Conservation (phyloP, 1,139 yeast species). For the Hemisphaericaspora xylofermentans region DNA sequence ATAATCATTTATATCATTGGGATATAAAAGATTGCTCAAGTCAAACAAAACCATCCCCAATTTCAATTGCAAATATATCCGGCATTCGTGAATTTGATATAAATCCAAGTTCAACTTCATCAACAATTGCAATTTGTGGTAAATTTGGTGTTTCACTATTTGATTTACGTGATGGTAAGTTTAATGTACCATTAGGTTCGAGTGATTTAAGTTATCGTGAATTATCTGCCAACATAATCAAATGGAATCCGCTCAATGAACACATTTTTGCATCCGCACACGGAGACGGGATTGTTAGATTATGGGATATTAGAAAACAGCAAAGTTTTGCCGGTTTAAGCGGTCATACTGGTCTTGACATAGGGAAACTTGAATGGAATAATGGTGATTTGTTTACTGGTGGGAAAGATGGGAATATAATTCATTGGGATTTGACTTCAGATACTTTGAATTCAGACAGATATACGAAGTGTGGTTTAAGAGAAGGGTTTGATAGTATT, state of each 20-base stretch:
- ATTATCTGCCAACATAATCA: constrained; percentile 40
- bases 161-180: constrained; percentile 55
- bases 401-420: constrained; percentile 67
- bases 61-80: constrained; percentile 49
- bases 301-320: constrained; percentile 75
- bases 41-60: constrained; percentile 44
- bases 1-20: constrained; percentile 70
- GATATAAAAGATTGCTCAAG: constrained; percentile 56
- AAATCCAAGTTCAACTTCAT: constrained; percentile 30
- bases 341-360: constrained; percentile 51
- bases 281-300: constrained; percentile 54
- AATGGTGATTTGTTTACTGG: constrained; percentile 61
- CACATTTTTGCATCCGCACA: constrained; percentile 68
- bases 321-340: constrained; percentile 52
- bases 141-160: constrained; percentile 67
- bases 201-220: constrained; percentile 1
- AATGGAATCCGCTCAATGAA: constrained; percentile 64
- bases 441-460: constrained; percentile 20
- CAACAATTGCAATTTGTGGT: constrained; percentile 59
- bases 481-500: constrained; percentile 48
- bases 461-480: constrained; percentile 41
- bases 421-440: constrained; percentile 66
- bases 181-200: constrained; percentile 29
- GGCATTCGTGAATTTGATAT: constrained; percentile 57
- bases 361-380: constrained; percentile 57